These are phyloP conservation scores for Ziziphus jujuba DNA, from an alignment of 306 rosid species.

Conservation along the genomic window DNA sequence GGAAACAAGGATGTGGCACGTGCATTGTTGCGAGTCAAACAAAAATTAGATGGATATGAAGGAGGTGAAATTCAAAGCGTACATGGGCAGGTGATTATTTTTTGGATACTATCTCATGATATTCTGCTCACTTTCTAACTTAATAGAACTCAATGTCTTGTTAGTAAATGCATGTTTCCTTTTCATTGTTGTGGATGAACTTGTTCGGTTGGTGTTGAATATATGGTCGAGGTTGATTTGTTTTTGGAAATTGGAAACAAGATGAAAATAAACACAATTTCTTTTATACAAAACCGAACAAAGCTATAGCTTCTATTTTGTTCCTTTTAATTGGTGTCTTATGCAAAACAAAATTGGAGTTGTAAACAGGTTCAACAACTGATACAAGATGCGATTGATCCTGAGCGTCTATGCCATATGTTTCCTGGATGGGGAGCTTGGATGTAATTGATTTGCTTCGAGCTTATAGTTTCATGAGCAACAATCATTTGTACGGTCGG, in stretches of 20 bases:
- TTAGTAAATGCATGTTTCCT: too few species aligned
- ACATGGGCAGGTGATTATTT: conserved; percentile 75
- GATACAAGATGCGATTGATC: conserved; percentile 87
- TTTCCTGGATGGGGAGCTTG: conserved; percentile 98
- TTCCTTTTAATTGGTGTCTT: not conserved
- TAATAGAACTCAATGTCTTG: not conserved
- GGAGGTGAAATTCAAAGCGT: conserved; percentile 91
- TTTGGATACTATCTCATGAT: not conserved
- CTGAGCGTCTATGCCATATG: conserved; percentile 84
- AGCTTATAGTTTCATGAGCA: conserved; percentile 6
- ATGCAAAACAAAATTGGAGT: conserved; percentile 10
- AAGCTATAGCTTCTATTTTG: too few species aligned
- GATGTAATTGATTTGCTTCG: conserved; percentile 40
- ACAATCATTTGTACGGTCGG: conserved; percentile 36
- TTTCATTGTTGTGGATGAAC: too few species aligned
- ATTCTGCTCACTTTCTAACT: too few species aligned
- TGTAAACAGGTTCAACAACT: conserved; percentile 80
- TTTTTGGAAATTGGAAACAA: too few species aligned
- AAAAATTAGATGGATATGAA: conserved; percentile 93
- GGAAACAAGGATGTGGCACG: conserved; percentile 97
- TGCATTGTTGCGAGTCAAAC: conserved; percentile 87
- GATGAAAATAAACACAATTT: too few species aligned
- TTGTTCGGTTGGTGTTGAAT: too few species aligned
- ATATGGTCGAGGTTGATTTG: too few species aligned
- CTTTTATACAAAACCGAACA: too few species aligned